Base-by-base conservation (phyloP, 179 eudicot genomes). In the Amaranthus tricolor region DNA sequence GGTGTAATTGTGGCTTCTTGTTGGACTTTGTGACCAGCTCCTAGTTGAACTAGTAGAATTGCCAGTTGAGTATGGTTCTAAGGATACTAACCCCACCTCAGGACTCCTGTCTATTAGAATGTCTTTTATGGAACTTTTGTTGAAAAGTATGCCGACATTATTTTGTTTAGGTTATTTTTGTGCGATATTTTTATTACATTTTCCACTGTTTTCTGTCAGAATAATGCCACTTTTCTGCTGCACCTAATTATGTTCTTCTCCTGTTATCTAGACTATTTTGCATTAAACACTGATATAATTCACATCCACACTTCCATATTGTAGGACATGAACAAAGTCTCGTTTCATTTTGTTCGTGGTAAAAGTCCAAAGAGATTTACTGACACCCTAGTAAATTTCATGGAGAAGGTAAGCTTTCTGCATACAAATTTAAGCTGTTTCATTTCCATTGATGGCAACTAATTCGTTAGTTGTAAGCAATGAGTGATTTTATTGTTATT, bases 331-430 rank as follows among this genome's bases (percentile, higher is more conserved):
- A 57, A 87, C 74, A 90, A 79, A 84, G 97, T 88, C 20, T 82
- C 96, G 21, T 87, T 77, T 80, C 99, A 95, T 83, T 95, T 92
- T 84, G 92, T 91, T 81, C 88, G 99, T 64, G 99, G 97, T 69
- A 85, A 86, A 71, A 82, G 84, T 50, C 96, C 94, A 8, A 78
- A 77, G 81, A 89, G 87, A 81, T 92, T 92, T 86, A 93, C 97
- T 45, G 84, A 89, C 63, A 84, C 86, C 40, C 89, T 95, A 53
- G 85, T 87, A 47, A 84, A 93, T 84, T 95, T 95, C 73, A 81
- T 89, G 93, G 95, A 90, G 75, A 91, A 92, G 94, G 99, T 89
- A 65, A 78, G 90, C 70, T 77, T 79, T 74, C 74, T 73, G 12
- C 49, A 12, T 66, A 21, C 13, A 24, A 20, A 31, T 64, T 12